A percentile compares a stretch with the other conserved stretches of the same genome.
phyloP scores from a whole-genome alignment of 2,329 filamentous ascomycete species.

The Teratosphaeria nubilosa region DNA sequence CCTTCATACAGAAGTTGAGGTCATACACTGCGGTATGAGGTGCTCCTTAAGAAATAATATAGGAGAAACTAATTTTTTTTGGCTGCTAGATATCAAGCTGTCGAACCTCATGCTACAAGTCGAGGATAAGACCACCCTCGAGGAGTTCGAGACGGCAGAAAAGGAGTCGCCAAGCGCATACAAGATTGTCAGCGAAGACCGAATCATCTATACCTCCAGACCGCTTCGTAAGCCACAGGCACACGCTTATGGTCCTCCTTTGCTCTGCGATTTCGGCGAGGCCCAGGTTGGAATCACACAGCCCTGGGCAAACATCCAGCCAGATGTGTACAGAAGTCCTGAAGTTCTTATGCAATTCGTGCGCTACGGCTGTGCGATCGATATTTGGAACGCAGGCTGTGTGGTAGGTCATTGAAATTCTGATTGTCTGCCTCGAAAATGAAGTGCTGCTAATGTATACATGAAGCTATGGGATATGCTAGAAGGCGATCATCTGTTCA shows the following conservation, averaged over 20 bases:
- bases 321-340: conserved; percentile 2
- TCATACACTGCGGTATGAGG: too few species aligned
- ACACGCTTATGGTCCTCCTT: conserved; percentile 1
- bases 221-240: conserved; percentile 1
- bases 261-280: conserved; percentile 4
- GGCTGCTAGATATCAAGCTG: neutral
- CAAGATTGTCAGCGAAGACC: neutral
- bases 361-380: neutral
- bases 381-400: conserved; percentile 4
- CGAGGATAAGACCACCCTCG: neutral
- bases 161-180: neutral
- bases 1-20: conserved; percentile 7
- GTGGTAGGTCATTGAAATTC: neutral
- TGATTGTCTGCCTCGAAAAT: neutral
- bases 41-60: too few species aligned
- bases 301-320: conserved; percentile 2
- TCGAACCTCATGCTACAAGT: neutral
- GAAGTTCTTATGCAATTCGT: conserved; percentile 3
- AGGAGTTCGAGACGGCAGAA: neutral
- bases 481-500: conserved; percentile 3
- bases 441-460: neutral
- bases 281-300: conserved; percentile 1
- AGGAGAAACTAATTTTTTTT: too few species aligned
- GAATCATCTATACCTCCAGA: neutral
- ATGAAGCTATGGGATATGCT: conserved; percentile 6